Base-by-base conservation (phyloP, 257 asterid species). In the Capsicum chinense region DNA sequence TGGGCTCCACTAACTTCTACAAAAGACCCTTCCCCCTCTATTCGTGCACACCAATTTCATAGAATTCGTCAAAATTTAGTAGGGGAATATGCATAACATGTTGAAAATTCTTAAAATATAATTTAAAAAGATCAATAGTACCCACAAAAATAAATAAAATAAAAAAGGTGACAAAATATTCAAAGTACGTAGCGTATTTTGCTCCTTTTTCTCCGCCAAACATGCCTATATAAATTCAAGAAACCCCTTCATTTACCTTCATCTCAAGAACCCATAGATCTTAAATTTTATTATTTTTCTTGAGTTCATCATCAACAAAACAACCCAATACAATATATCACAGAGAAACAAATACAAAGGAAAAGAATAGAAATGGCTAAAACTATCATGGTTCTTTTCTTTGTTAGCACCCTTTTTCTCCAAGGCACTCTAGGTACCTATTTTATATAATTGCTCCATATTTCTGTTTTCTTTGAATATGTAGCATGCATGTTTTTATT, bases 341-440 rank as follows among this genome's bases (percentile, higher is more conserved):
- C 35, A 26, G 33, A 26, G 33, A 26, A 26, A 26, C 37, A 37
- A 6, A 67, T 26, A 1, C 7, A 73, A 19, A 71, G 79, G 42
- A 50, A 73, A 73, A 73, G n/a, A 73, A 73, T 11, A 73, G 80
- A 73, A 73, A 73, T 73, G 80, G 44, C 44, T 39, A 39, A 39
- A 39, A 39, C 44, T 39, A 39, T 39, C 44, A 39, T 39, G 44
- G 5, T 39, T 73, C 11, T 73, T 73, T 85, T 90, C 90, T 39
- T 89, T 70, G 83, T 88, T 1, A 89, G 81, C 83, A 84, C 87
- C 81, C 64, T 88, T 64, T 83, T 86, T 74, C 80, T 90, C 88
- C 87, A 87, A 42, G 90, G 84, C 86, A 56, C 92, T 16, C 83
- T 86, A 83, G 95, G 95, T 92, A 90, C 2, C 64, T 82, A 74